phyloP scores from a whole-genome alignment of 768 basidiomycete genomes.

The Tylopilus sp. region DNA sequence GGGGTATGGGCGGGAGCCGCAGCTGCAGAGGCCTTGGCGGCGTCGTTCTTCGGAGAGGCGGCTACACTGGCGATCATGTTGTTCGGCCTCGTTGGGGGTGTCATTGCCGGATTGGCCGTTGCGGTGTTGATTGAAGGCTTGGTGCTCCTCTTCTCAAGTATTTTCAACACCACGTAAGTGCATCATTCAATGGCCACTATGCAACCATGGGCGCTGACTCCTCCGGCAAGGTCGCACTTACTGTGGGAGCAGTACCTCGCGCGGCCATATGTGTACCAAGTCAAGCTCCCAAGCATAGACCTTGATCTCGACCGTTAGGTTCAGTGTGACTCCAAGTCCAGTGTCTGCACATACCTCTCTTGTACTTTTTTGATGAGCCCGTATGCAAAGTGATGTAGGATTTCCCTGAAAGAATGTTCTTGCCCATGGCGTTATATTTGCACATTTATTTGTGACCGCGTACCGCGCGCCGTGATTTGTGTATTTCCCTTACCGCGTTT shows the following conservation, averaged over 20 bases:
- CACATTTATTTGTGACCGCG: too few species aligned
- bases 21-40: neutral
- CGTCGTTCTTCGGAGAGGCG: neutral
- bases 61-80: neutral
- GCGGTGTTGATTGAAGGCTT: neutral
- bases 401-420: too few species aligned
- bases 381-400: too few species aligned
- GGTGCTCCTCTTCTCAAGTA: neutral
- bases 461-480: too few species aligned
- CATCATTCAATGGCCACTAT: neutral
- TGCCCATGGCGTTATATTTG: too few species aligned
- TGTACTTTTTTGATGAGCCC: too few species aligned
- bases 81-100: neutral
- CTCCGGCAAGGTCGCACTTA: neutral
- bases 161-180: neutral
- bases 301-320: neutral
- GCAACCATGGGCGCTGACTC: neutral
- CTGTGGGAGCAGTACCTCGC: neutral
- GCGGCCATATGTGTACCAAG: neutral
- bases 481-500: too few species aligned
- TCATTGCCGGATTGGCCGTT: neutral
- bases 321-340: neutral
- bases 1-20: neutral
- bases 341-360: too few species aligned
- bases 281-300: neutral